phyloP scores from a whole-genome alignment of 2,329 filamentous ascomycete species.

The Trichoderma asperellum region DNA sequence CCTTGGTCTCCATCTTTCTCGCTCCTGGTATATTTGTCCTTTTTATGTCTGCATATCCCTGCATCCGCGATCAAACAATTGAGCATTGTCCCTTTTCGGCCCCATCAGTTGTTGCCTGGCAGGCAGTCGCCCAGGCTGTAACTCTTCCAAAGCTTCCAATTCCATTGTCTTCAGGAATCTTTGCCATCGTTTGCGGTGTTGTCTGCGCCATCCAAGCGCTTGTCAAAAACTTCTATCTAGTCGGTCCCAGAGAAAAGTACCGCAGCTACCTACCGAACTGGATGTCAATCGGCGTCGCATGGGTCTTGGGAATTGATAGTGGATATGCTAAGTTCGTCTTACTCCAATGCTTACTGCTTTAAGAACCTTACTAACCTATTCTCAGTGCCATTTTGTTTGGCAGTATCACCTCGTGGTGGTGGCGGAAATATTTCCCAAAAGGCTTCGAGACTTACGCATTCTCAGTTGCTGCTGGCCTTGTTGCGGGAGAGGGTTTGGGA shows the following conservation, averaged over 20 bases:
- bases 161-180: constrained; percentile 57
- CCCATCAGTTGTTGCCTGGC: constrained; percentile 68
- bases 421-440: constrained; percentile 56
- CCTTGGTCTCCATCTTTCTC: constrained; percentile 66
- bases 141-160: constrained; percentile 61
- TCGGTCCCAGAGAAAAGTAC: constrained; percentile 57
- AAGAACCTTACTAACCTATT: neutral
- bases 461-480: constrained; percentile 63
- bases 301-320: constrained; percentile 58
- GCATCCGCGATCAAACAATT: constrained; percentile 57
- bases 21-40: constrained; percentile 70
- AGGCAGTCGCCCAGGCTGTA: constrained; percentile 65
- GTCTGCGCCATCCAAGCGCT: constrained; percentile 56
- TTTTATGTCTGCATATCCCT: constrained; percentile 70
- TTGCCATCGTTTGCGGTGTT: constrained; percentile 58
- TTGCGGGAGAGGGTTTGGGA: constrained; percentile 66
- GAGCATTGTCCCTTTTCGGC: constrained; percentile 60
- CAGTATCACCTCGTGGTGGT: constrained; percentile 55
- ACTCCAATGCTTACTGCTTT: neutral
- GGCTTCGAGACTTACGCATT: constrained; percentile 61
- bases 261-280: constrained; percentile 64
- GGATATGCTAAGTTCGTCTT: constrained; percentile 49
- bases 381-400: constrained; percentile 58
- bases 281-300: constrained; percentile 64
- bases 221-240: constrained; percentile 58